phyloP scores from a whole-genome alignment of 2,329 filamentous ascomycete genomes.

The Chaetomiaceae sp. region DNA sequence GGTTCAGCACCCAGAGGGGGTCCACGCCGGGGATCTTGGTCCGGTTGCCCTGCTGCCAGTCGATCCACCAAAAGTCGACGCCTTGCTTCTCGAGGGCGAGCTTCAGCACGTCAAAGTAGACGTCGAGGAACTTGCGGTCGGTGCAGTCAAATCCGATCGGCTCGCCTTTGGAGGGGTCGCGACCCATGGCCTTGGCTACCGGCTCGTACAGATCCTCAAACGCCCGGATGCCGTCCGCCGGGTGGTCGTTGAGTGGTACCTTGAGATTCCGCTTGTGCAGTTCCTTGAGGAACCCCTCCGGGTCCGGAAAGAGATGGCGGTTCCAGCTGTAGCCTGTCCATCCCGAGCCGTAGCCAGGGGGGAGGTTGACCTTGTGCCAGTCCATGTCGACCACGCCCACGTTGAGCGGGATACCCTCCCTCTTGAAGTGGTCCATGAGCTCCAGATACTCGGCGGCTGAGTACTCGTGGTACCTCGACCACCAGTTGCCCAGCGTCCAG shows the following conservation, averaged over 20 bases:
- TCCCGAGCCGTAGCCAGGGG: conserved; percentile 38
- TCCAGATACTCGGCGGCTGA: conserved; percentile 50
- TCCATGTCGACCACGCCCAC: conserved; percentile 64
- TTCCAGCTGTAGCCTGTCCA: conserved; percentile 64
- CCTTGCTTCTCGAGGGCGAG: conserved; percentile 51
- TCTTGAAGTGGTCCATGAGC: conserved; percentile 53
- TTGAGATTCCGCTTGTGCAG: conserved; percentile 50
- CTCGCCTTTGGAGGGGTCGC: conserved; percentile 45
- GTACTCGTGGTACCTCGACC: conserved; percentile 60
- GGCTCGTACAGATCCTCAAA: conserved; percentile 54
- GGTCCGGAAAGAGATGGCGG: conserved; percentile 53
- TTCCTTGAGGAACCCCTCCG: conserved; percentile 45
- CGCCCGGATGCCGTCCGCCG: conserved; percentile 52
- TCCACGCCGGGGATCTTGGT: conserved; percentile 55
- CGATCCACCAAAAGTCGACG: conserved; percentile 63
- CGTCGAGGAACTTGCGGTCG: conserved; percentile 50
- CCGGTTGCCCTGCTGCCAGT: conserved; percentile 60
- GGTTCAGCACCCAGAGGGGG: conserved; percentile 61
- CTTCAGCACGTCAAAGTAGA: conserved; percentile 55
- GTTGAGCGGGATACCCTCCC: conserved; percentile 49
- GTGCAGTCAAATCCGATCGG: conserved; percentile 55
- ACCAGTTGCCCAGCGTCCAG: conserved; percentile 60
- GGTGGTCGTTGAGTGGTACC: conserved; percentile 58
- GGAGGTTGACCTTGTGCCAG: conserved; percentile 54
- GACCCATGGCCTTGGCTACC: conserved; percentile 48